Conservation (phyloP, 352 stramenopile genomes). For the Pythium dissotocum region DNA sequence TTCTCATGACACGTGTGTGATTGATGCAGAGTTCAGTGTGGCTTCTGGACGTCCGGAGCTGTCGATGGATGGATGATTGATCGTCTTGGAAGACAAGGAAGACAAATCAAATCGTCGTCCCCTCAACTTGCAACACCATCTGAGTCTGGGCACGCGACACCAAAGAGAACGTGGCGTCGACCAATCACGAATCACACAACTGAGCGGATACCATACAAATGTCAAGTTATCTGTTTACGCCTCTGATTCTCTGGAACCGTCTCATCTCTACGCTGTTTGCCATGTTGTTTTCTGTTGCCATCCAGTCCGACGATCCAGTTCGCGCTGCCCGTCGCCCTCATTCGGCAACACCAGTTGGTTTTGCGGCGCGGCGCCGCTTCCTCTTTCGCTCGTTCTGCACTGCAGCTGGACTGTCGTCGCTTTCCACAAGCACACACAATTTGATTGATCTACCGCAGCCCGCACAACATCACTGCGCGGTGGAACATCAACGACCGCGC, state of each 20-base stretch:
- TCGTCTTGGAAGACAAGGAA: background rate
- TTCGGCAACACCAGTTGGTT: slow-evolving; percentile 31
- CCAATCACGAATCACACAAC: slow-evolving; percentile 18
- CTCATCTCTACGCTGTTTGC: background rate
- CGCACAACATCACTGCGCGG: background rate
- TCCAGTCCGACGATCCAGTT: background rate
- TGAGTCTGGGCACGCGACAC: background rate
- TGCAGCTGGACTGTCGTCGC: background rate
- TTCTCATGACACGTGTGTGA: background rate
- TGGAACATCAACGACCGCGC: background rate
- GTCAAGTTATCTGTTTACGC: background rate
- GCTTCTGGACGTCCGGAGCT: background rate
- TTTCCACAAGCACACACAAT: background rate
- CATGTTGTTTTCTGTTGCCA: background rate
- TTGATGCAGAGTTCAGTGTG: background rate
- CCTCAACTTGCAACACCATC: slow-evolving; percentile 19
- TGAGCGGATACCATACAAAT: background rate
- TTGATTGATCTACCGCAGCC: background rate
- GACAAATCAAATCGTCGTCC: background rate
- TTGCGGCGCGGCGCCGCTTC: slow-evolving; percentile 2
- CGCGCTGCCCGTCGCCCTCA: slow-evolving; percentile 13
- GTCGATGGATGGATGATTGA: background rate
- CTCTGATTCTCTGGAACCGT: background rate
- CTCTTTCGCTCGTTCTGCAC: background rate
- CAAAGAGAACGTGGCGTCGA: slow-evolving; percentile 15